Evolutionary conservation across 148 eudicot genomes (phyloP), one percentile per base, ranked within the genome.

Genomic region (Vaccinium macrocarpon): DNA sequence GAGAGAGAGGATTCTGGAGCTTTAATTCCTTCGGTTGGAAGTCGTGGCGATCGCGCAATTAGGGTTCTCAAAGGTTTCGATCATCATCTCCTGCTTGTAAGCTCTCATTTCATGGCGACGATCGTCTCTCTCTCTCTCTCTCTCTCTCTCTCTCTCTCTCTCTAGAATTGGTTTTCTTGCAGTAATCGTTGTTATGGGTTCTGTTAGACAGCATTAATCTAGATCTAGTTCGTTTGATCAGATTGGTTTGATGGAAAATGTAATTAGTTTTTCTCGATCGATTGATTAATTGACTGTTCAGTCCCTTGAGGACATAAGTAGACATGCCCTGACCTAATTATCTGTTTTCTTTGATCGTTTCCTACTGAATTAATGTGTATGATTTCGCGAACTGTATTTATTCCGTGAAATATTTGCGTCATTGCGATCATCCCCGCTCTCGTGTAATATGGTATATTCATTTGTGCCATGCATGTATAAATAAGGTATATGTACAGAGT

Each of bases 31-130:
- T 55, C n/a, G 49, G 48, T 79, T 79, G 12, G 49, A n/a, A 56
- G 48, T 79, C 66, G 27, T 29, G 66, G 66, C 66, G 81, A 79
- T 79, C 68, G 61, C 48, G 62, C 56, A 53, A 25, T 55, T 79
- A 79, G 81, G 68, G 81, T 79, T 78, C 15, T 25, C 66, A 55
- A 23, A 56, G 81, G 23, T 56, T 55, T 46, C 25, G 25, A 79
- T 56, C 68, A 29, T 16, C 81, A 19, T 55, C 18, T 79, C 80
- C 19, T 74, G 32, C 62, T 27, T 56, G 81, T 79, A 12, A 79
- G 66, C 55, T 79, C 35, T 79, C 13, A 48, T 78, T n/a, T 15
- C 81, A 13, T 53, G 14, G 46, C 35, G 32, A 50, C 53, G 42
- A 46, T 46, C 78, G 18, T 29, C 59, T 52, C 14, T 77, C 80